Evolutionary conservation across 441 rosid genomes (phyloP).

Genomic region (Manihot esculenta): DNA sequence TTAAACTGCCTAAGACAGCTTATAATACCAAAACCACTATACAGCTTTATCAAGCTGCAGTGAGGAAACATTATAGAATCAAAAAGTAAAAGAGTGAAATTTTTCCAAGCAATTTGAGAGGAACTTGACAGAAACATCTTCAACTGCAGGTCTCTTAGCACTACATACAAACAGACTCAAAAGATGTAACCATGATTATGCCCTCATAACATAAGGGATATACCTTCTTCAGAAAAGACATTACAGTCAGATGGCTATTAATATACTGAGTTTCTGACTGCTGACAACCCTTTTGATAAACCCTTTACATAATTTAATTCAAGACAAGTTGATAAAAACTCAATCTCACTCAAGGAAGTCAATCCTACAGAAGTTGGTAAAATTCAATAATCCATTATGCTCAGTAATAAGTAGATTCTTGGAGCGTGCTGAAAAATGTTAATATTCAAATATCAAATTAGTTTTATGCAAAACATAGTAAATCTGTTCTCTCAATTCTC

Average conservation of each 20-base stretch:
- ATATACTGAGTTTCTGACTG: neutral
- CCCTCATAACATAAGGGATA: neutral
- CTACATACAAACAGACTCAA: neutral
- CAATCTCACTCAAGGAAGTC: neutral
- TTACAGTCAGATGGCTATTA: neutral
- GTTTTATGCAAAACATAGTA: neutral
- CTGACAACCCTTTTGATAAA: neutral
- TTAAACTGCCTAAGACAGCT: slow-evolving; percentile 4
- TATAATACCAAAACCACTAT: neutral
- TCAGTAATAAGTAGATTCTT: neutral
- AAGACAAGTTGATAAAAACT: neutral
- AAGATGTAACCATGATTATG: neutral
- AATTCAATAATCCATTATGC: neutral
- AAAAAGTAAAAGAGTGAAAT: neutral
- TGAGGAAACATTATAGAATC: slow-evolving; percentile 1
- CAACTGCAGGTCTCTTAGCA: neutral
- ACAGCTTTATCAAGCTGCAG: neutral
- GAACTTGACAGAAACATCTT: neutral
- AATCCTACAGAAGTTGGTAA: neutral
- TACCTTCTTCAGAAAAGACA: neutral
- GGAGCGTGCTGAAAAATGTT: neutral
- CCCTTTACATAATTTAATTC: neutral
- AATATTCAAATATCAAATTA: neutral
- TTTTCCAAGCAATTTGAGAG: neutral
- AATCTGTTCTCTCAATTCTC: neutral